Evolutionary conservation across 2,329 filamentous ascomycete species (phyloP).

Genomic region (Amesomyces nigricolor): DNA sequence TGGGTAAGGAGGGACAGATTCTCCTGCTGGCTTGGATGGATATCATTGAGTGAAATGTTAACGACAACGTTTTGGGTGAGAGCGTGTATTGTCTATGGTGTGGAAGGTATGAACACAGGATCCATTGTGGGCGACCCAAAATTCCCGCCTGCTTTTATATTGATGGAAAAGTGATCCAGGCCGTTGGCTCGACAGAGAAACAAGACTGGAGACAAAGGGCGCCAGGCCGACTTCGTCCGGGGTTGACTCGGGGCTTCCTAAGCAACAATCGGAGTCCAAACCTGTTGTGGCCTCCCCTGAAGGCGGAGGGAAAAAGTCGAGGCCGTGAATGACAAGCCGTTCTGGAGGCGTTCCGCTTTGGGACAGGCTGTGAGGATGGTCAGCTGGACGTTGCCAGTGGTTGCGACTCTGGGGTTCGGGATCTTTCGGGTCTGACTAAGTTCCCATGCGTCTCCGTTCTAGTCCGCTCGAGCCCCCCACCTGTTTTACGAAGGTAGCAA

Average conservation of each 20-base stretch:
- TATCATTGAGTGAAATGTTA: constrained; percentile 24
- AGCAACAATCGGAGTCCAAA: neutral
- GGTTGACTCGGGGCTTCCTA: neutral
- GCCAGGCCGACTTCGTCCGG: constrained; percentile 10
- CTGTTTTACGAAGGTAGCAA: neutral
- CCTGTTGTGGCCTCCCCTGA: neutral
- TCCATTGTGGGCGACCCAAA: neutral
- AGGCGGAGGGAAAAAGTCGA: neutral
- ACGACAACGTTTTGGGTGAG: neutral
- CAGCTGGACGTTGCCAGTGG: neutral
- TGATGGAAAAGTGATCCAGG: neutral
- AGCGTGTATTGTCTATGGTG: neutral
- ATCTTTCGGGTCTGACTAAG: neutral
- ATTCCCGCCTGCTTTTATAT: neutral
- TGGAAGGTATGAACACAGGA: neutral
- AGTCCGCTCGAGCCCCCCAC: neutral
- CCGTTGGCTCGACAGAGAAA: neutral
- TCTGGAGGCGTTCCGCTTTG: neutral
- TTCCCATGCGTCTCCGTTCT: neutral
- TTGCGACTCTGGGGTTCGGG: neutral
- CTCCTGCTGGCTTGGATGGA: constrained; percentile 26
- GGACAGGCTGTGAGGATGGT: neutral
- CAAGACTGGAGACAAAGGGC: neutral
- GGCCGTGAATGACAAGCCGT: neutral
- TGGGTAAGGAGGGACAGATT: constrained; percentile 29